Conservation (phyloP, 345 rosid species). For the Nephelium lappaceum region DNA sequence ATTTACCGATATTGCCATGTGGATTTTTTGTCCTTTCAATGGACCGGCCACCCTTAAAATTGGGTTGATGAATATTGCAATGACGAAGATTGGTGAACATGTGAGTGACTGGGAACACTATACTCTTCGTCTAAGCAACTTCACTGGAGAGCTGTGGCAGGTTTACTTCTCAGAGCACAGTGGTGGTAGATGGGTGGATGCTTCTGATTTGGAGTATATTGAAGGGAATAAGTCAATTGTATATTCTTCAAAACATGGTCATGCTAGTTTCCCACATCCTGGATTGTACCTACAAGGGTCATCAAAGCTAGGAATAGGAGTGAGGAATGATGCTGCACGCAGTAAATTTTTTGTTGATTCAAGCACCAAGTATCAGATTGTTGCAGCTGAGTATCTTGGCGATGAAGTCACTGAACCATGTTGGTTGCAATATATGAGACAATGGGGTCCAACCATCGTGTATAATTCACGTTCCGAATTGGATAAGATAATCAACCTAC, state of each 20-base stretch:
- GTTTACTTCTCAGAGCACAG: conserved; percentile 86
- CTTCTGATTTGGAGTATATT: conserved; percentile 64
- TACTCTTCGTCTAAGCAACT: conserved; percentile 84
- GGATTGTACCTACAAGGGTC: conserved; percentile 88
- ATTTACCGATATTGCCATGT: conserved; percentile 86
- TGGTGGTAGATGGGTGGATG: conserved; percentile 83
- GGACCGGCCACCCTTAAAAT: conserved; percentile 85
- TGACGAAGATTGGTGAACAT: conserved; percentile 79
- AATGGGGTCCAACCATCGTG: conserved; percentile 86
- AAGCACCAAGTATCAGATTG: conserved; percentile 59
- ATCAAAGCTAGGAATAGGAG: conserved; percentile 72
- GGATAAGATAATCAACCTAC: conserved; percentile 63
- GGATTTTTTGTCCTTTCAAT: conserved; percentile 93
- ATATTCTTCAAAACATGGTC: conserved; percentile 82
- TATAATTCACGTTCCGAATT: conserved; percentile 82
- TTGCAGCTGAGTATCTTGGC: conserved; percentile 84
- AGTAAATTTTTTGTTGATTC: conserved; percentile 69
- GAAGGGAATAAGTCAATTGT: conserved; percentile 63
- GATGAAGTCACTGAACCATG: conserved; percentile 65
- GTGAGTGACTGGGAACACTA: conserved; percentile 93
- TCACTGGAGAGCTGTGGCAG: conserved; percentile 81
- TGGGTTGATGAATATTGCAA: conserved; percentile 62
- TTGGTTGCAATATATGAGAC: conserved; percentile 94
- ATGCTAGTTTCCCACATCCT: conserved; percentile 83
- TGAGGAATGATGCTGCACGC: conserved; percentile 63